phyloP scores from a whole-genome alignment of 2,329 filamentous ascomycete species.

The Atkinsonella hypoxylon region DNA sequence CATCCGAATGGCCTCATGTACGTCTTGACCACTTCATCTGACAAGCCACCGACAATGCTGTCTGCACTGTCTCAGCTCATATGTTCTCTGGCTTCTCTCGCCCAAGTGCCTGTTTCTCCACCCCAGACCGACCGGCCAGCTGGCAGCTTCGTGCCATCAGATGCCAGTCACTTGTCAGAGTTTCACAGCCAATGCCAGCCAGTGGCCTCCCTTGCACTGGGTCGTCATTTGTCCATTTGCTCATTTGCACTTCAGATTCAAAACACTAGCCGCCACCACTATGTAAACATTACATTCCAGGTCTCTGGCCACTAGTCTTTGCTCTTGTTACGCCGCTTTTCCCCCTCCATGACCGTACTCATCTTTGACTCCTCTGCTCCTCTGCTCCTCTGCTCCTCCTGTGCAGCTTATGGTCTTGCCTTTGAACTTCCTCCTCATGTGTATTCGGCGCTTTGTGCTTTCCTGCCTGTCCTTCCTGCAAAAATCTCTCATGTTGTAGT shows the following conservation, averaged over 20 bases:
- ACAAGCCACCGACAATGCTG: not conserved
- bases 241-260: conserved; percentile 2
- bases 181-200: conserved; percentile 9
- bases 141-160: conserved; percentile 6
- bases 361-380: not conserved
- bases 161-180: conserved; percentile 8
- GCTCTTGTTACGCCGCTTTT: not conserved
- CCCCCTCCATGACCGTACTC: conserved; percentile 1
- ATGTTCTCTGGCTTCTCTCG: not conserved
- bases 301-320: not conserved
- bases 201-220: conserved; percentile 7
- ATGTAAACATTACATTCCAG: conserved; percentile 13
- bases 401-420: not conserved
- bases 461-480: not conserved
- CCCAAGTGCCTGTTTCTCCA: not conserved
- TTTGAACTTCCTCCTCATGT: not conserved
- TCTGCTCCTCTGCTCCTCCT: not conserved
- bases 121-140: conserved; percentile 4
- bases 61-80: not conserved
- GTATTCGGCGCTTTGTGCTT: not conserved
- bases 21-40: too few species aligned
- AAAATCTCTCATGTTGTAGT: not conserved
- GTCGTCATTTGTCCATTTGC: conserved; percentile 1
- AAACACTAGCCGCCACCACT: conserved; percentile 8
- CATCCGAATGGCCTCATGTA: conserved; percentile 1